These are phyloP conservation scores for Apiospora rasikravindrae DNA, from an alignment of 2,329 filamentous ascomycete species.

Conservation along the genomic window DNA sequence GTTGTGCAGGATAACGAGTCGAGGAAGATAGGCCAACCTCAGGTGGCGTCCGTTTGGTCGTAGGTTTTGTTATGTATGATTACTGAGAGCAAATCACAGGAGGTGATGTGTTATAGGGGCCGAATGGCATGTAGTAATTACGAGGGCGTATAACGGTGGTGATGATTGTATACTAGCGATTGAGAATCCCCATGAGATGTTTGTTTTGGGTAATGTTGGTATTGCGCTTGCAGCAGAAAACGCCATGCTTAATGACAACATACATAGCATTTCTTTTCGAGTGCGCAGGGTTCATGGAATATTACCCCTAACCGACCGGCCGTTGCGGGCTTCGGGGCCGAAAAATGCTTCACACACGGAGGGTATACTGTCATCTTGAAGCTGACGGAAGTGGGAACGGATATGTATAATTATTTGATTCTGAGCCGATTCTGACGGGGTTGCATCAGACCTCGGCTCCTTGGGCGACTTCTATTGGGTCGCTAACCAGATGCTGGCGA, in stretches of 20 bases:
- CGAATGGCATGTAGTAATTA: neutral
- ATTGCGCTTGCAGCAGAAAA: too few species aligned
- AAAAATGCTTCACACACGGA: too few species aligned
- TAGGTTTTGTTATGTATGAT: neutral
- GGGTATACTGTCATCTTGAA: too few species aligned
- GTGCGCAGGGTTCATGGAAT: too few species aligned
- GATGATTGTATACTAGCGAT: neutral
- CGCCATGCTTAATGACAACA: too few species aligned
- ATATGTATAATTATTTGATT: neutral
- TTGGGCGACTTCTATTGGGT: neutral
- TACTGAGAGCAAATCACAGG: neutral
- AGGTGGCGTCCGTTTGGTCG: neutral
- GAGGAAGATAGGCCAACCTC: neutral
- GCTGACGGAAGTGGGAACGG: too few species aligned
- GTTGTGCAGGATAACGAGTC: neutral
- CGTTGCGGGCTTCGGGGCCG: too few species aligned
- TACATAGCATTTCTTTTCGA: too few species aligned
- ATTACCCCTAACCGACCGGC: too few species aligned
- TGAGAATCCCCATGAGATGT: too few species aligned
- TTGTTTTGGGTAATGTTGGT: too few species aligned
- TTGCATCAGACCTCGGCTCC: neutral
- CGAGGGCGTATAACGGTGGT: neutral
- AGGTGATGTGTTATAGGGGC: neutral
- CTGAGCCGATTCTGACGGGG: neutral
- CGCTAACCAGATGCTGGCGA: neutral